Percentiles rank a stretch among this genome's conserved stretches.
phyloP scores from a whole-genome alignment of 306 rosid species.

The Mucuna pruriens region DNA sequence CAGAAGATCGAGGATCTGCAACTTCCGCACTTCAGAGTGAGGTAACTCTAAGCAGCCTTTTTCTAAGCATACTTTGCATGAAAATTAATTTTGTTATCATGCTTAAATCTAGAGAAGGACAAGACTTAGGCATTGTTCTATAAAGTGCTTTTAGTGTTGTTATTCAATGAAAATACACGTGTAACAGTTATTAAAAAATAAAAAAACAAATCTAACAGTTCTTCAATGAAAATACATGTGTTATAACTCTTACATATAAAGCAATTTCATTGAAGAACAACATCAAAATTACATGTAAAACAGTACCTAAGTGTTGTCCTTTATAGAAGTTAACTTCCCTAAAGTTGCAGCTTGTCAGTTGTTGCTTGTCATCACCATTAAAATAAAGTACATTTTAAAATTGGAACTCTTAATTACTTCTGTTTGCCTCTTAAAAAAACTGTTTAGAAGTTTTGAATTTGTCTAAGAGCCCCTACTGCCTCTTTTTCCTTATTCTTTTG shows the following conservation, averaged over 20 bases:
- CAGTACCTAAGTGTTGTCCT: not conserved
- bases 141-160: not conserved
- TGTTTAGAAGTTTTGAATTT: not conserved
- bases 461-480: not conserved
- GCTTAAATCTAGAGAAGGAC: not conserved
- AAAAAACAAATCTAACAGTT: not conserved
- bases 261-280: not conserved
- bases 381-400: not conserved
- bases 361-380: not conserved
- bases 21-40: constrained; percentile 67
- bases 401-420: not conserved
- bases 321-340: not conserved
- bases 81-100: not conserved
- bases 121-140: not conserved
- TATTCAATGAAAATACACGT: not conserved
- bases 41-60: constrained; percentile 46
- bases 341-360: not conserved
- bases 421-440: not conserved
- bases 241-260: not conserved
- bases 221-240: not conserved
- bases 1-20: constrained; percentile 77
- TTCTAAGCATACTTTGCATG: not conserved
- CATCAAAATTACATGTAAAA: not conserved
- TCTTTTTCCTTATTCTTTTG: not conserved
- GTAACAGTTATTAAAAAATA: not conserved